Evolutionary conservation across 1,284 basidiomycete genomes (phyloP), one percentile per base, ranked within the genome.

Genomic region (Austropuccinia psidii): DNA sequence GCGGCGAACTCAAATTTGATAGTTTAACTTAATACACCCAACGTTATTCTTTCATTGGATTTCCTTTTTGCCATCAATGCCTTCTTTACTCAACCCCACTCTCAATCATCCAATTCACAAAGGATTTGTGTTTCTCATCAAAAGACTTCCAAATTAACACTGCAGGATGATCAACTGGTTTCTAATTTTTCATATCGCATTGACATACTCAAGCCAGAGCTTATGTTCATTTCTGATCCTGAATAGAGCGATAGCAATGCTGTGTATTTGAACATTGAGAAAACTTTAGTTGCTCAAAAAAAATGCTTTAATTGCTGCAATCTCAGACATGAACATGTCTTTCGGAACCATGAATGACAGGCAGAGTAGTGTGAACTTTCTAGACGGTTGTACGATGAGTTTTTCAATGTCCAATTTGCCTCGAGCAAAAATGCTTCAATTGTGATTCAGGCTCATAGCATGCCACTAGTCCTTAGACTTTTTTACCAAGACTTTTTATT

Each of bases 11-110:
- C 90, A 6, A 83, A 93, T 47, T 89, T 88, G 3, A 86, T 98
- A 75, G 83, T 96, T 45, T 93, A 93, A 0, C 84, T 99, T 43
- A 96, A 98, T 80, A 92, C 90, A 37, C 96, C 96, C 5, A 88
- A 91, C 78, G 85, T 98, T 77, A 91, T 98, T 75, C 92, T 99
- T 78, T 89, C 96, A 4, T 84, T 97, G 27, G 93, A 98, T 77
- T 95, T 93, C 0, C 85, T 98, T 41, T 91, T 97, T 78, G 89
- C 90, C 0, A 83, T 99, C 39, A 82, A 93, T 37, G 87, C 89
- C 75, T 98, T 97, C 81, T 91, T 95, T 79, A 85, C 85, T n/a
- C n/a, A n/a, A n/a, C n/a, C 85, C 54, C 88, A 86, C 75, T 85
- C 89, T 0, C 87, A 88, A 76, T 72, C 74, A 41, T 52, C 55